Evolutionary conservation across 495 filamentous ascomycete genomes (phyloP).

Genomic region (Tuber brumale): DNA sequence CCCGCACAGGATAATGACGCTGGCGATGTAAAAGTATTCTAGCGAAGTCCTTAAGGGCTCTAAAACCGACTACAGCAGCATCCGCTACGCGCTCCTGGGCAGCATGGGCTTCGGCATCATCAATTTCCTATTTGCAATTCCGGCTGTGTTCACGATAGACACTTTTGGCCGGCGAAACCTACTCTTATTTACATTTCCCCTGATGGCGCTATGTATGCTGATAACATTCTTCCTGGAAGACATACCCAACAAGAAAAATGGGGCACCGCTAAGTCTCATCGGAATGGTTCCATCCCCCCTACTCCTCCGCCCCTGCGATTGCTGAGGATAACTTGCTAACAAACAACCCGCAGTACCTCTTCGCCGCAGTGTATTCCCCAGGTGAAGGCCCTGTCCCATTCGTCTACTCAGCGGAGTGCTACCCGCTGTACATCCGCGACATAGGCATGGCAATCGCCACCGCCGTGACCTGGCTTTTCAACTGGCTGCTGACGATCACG

Average conservation of each 20-base stretch:
- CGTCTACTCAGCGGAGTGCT: conserved; percentile 73
- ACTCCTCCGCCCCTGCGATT: not conserved
- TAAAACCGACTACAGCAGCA: conserved; percentile 41
- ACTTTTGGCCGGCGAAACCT: conserved; percentile 58
- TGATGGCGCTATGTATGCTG: conserved; percentile 54
- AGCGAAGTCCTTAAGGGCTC: conserved; percentile 53
- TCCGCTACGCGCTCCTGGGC: conserved; percentile 45
- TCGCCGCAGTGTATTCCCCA: conserved; percentile 65
- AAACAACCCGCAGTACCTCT: conserved; percentile 45
- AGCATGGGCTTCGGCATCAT: conserved; percentile 60
- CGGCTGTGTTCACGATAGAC: conserved; percentile 63
- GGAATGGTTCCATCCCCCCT: conserved; percentile 1
- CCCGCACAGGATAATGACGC: conserved; percentile 44
- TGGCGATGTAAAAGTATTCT: conserved; percentile 44
- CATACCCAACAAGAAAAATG: conserved; percentile 43
- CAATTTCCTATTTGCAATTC: conserved; percentile 60
- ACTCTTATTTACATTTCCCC: conserved; percentile 60
- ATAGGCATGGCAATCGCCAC: conserved; percentile 64
- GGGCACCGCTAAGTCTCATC: conserved; percentile 9
- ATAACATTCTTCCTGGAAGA: conserved; percentile 55
- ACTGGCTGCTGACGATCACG: conserved; percentile 59
- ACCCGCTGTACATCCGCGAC: conserved; percentile 66
- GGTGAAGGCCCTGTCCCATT: conserved; percentile 81
- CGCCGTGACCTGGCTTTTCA: conserved; percentile 65
- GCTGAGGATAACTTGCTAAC: not conserved